Percentiles rank a stretch among this genome's conserved stretches.
phyloP scores from a whole-genome alignment of 1,284 basidiomycete genomes.

The Ganoderma lucidum region DNA sequence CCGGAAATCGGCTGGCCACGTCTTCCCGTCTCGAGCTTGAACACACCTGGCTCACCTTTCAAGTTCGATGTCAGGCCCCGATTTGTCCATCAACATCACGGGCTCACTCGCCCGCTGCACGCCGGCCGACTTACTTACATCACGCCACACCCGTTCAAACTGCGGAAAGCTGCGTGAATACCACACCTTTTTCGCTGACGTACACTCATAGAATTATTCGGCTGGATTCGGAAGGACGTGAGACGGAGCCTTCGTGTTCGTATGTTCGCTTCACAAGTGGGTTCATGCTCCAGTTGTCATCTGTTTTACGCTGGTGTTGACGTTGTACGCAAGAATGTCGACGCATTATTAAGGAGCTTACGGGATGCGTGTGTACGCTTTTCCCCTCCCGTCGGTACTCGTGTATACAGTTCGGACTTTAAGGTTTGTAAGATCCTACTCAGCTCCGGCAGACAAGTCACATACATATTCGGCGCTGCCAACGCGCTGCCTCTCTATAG shows the following conservation, averaged over 20 bases:
- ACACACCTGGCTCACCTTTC: neutral
- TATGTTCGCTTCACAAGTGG: neutral
- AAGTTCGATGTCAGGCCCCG: neutral
- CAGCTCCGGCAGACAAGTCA: neutral
- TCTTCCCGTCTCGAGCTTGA: neutral
- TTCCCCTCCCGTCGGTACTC: too few species aligned
- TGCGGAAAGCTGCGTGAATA: neutral
- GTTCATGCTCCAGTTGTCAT: neutral
- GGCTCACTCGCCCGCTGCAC: neutral
- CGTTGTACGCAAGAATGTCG: neutral
- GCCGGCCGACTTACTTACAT: neutral
- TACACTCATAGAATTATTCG: neutral
- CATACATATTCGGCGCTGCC: neutral
- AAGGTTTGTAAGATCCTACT: neutral
- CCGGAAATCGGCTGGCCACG: neutral
- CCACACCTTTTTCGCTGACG: conserved; percentile 1
- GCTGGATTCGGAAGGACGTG: neutral
- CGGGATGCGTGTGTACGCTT: too few species aligned
- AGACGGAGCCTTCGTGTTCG: neutral
- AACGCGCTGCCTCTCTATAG: neutral
- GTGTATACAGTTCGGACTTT: too few species aligned
- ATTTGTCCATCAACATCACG: neutral
- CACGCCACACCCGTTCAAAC: neutral
- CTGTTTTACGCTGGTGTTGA: neutral
- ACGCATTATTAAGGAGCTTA: neutral